Evolutionary conservation across 305 asterid species (phyloP).

Genomic region (Plantago coronopus): DNA sequence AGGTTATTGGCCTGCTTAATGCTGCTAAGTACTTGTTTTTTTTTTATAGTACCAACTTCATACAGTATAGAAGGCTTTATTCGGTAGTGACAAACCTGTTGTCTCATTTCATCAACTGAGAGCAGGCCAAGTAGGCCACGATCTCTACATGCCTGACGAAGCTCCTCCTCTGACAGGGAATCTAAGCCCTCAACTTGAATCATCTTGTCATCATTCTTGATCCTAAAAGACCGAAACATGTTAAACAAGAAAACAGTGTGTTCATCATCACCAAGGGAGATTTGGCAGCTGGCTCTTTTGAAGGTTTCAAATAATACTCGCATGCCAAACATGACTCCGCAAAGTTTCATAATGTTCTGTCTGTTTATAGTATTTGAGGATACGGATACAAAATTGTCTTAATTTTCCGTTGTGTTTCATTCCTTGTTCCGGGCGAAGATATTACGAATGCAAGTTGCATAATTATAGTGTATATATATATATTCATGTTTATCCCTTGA

Average conservation of each 20-base stretch:
- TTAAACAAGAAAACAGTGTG: slow-evolving; percentile 18
- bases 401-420: no score
- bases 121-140: slow-evolving; percentile 93
- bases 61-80: slow-evolving; percentile 14
- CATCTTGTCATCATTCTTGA: slow-evolving; percentile 85
- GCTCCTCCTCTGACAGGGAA: slow-evolving; percentile 91
- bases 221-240: slow-evolving; percentile 40
- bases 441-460: no score
- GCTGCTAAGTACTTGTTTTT: neutral
- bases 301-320: slow-evolving; percentile 11
- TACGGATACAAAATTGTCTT: neutral
- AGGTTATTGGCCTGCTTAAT: neutral
- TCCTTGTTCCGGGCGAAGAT: no score
- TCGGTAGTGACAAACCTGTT: slow-evolving; percentile 48
- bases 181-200: slow-evolving; percentile 91
- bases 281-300: slow-evolving; percentile 4
- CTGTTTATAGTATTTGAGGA: neutral
- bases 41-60: slow-evolving; percentile 4
- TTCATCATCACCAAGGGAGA: slow-evolving; percentile 9
- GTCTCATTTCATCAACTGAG: slow-evolving; percentile 87
- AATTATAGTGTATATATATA: neutral
- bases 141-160: slow-evolving; percentile 92
- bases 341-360: neutral
- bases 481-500: neutral
- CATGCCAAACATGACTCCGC: slow-evolving; percentile 10